A percentile compares a stretch with the other conserved stretches of the same genome.
phyloP scores from a whole-genome alignment of 2,329 filamentous ascomycete genomes.

The Diaporthe sp. region DNA sequence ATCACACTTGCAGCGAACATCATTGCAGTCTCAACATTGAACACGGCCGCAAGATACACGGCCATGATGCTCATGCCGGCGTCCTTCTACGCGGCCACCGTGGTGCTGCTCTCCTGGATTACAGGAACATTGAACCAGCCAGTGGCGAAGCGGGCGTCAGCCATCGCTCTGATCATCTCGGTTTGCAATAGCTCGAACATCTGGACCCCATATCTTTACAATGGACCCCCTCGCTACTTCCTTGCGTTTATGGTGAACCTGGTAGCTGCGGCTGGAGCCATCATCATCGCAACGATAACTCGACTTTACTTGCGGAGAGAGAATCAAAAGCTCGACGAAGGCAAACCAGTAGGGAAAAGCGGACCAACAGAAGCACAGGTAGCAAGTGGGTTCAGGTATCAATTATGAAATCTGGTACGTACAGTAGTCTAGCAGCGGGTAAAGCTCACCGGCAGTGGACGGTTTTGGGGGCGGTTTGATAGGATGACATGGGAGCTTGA shows the following conservation, averaged over 20 bases:
- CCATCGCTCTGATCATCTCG: neutral
- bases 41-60: neutral
- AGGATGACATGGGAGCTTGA: too few relatives aligned
- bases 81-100: neutral
- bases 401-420: too few relatives aligned
- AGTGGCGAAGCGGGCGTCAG: neutral
- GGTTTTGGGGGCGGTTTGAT: too few relatives aligned
- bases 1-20: neutral
- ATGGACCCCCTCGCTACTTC: neutral
- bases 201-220: conserved; percentile 13
- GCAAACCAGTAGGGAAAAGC: neutral
- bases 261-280: neutral
- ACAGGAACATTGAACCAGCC: neutral
- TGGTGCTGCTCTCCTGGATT: conserved; percentile 1
- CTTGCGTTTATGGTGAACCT: neutral
- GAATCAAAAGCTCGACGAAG: neutral
- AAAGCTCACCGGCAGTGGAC: neutral
- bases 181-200: neutral
- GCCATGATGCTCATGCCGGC: conserved; percentile 5
- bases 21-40: neutral
- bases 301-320: neutral
- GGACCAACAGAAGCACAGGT: neutral
- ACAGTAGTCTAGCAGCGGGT: too few relatives aligned
- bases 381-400: neutral
- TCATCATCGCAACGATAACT: neutral